Base-by-base conservation (phyloP, 352 stramenopile species). In the Pythium sp. region DNA sequence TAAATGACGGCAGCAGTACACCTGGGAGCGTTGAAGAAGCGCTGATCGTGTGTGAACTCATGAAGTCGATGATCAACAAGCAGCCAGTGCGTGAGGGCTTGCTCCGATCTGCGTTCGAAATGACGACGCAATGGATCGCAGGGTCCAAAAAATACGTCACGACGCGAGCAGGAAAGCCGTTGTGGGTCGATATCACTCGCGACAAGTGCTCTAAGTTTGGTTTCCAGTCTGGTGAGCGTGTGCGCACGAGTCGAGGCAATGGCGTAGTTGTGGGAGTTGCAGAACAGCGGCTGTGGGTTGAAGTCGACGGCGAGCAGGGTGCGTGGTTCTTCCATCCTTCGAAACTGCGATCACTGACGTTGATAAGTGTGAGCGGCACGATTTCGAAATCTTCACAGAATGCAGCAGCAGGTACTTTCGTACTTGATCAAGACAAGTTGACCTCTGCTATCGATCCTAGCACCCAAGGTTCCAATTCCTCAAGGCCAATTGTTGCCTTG, bases 241-340 rank as follows among this genome's bases (percentile, higher is more conserved):
- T 97, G 36, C 77, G 84, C 2, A 95, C 86, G 2, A 70, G 80
- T 64, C 79, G 91, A n/a, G 91, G 91, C 0, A 86, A 87, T 64
- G 91, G 86, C 2, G 72, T 73, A 8, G 77, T 97, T 0, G 49
- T 94, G 2, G 91, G 91, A 0, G 76, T 90, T 7, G 80, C 82
- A 2, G 74, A 81, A 34, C 70, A 73, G 14, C 76, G 83, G 5
- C 61, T 96, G 8, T 97, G 91, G 91, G 75, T 96, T 8, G 76
- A 94, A 64, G 79, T 95, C 0, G 91, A 97, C 24, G 86, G 75
- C 1, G 86, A 96, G 22, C 24, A 75, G 15, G 88, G 90, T 28
- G 78, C 77, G 24, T 97, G 91, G 91, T 93, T 91, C 59, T 86
- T 92, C 56, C 81, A 95, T 65, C 80, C 84, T 32, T 90, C 77